Evolutionary conservation across 73 alveolate genomes (phyloP).

Genomic region (Paramecium octaurelia): DNA sequence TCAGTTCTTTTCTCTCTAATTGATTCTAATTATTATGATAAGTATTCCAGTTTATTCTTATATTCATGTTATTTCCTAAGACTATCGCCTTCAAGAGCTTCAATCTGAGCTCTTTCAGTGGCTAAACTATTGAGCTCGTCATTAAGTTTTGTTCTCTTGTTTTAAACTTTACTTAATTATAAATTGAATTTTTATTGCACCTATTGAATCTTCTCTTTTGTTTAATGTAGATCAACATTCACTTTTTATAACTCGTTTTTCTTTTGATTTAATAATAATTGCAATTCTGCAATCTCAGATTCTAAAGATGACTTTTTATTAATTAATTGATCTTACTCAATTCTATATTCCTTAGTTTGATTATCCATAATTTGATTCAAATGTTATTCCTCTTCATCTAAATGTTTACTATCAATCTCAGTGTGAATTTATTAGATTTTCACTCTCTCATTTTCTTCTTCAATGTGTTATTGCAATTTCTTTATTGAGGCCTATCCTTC

Average conservation of each 20-base stretch:
- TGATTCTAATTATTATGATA: background rate
- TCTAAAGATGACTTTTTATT: background rate
- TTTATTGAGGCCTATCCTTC: background rate
- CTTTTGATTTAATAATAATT: background rate
- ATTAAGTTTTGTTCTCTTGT: background rate
- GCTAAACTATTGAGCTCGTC: slow-evolving; percentile 15
- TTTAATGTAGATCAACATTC: background rate
- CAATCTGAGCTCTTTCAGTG: slow-evolving; percentile 15
- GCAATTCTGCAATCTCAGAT: background rate
- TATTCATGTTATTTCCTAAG: background rate
- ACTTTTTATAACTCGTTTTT: background rate
- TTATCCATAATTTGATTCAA: slow-evolving; percentile 20
- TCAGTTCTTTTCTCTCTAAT: background rate
- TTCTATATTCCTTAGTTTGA: slow-evolving; percentile 23
- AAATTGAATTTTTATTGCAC: slow-evolving; percentile 15
- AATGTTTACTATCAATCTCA: slow-evolving; percentile 44
- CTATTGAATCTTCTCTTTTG: background rate
- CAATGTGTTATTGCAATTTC: slow-evolving; percentile 8
- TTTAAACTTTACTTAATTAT: background rate
- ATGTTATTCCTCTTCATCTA: slow-evolving; percentile 46
- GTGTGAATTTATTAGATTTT: slow-evolving; percentile 31
- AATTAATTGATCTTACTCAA: background rate
- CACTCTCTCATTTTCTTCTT: slow-evolving; percentile 42
- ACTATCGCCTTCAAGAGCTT: background rate
- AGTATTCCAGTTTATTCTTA: background rate